Base-by-base conservation (phyloP, 257 asterid species). In the Cruciata laevipes region DNA sequence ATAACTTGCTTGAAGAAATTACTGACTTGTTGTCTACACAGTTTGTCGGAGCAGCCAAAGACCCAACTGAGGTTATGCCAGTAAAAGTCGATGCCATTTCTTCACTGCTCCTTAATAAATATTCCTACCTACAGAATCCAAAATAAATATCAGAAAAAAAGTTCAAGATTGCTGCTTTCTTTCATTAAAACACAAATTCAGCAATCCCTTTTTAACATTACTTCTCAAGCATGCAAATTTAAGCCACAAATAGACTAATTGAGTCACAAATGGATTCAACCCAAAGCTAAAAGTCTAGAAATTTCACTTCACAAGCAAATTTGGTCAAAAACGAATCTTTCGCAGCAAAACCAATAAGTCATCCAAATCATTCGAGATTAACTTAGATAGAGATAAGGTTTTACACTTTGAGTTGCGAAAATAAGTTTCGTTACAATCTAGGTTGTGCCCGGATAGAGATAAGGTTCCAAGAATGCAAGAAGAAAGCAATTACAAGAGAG, bases 11-110 rank as follows among this genome's bases (percentile, higher is more conserved):
- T 1, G 95, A 74, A 42, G 84, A 79, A 77, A 76, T 65, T 38
- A 85, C 77, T 8, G 76, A 66, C 69, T 79, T 90, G 60, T 76
- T 81, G 81, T 87, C 91, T 35, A 63, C 68, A 66, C 81, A 73
- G 90, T 82, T 74, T 35, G 87, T 76, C 2, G 92, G 66, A 76
- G 95, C 86, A 79, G 96, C 93, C 74, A 92, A 72, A 21, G 95
- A 88, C 42, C 95, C 95, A 44, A 79, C 91, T 13, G 97, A 81
- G 61, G 86, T 74, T 81, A 89, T 71, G 59, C 92, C 96, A 66
- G 87, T 69, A 67, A 89, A 78, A 7, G 88, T 76, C 24, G 97
- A 92, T 7, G 98, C 93, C 98, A 89, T 89, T 75, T 86, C 18
- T 18, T 20, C 31, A 23, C 71, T 75, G 68, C 64, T 69, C 20